phyloP scores from a whole-genome alignment of 2,329 filamentous ascomycete species.

The Tolypocladium ophioglossoides region DNA sequence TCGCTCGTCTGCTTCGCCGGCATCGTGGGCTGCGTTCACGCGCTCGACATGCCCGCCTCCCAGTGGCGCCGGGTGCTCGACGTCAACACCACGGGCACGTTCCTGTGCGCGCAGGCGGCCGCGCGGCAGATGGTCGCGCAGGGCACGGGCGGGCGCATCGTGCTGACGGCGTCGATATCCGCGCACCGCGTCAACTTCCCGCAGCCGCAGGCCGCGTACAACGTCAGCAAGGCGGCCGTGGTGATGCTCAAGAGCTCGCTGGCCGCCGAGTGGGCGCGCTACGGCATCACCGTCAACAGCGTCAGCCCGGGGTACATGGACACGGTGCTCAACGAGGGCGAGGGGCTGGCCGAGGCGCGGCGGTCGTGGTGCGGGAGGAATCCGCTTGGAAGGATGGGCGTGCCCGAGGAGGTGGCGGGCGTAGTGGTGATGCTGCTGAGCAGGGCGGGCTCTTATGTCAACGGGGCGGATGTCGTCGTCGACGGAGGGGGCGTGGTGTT shows the following conservation, averaged over 20 bases:
- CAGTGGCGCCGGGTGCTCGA: slow-evolving; percentile 56
- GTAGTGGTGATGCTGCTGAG: slow-evolving; percentile 51
- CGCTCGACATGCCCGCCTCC: slow-evolving; percentile 32
- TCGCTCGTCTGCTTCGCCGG: slow-evolving; percentile 37
- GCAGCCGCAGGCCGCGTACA: slow-evolving; percentile 63
- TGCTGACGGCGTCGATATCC: slow-evolving; percentile 58
- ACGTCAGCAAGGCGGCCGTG: slow-evolving; percentile 59
- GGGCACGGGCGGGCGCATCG: slow-evolving; percentile 47
- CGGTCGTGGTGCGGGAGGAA: slow-evolving; percentile 47
- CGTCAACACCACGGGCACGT: slow-evolving; percentile 62
- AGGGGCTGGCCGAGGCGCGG: slow-evolving; percentile 41
- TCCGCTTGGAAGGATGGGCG: slow-evolving; percentile 55
- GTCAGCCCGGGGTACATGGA: slow-evolving; percentile 71
- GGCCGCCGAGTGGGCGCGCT: slow-evolving; percentile 61
- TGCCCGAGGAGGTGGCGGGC: slow-evolving; percentile 52
- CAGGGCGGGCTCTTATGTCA: slow-evolving; percentile 56
- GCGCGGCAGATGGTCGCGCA: slow-evolving; percentile 41
- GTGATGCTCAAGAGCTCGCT: slow-evolving; percentile 52
- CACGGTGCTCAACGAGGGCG: slow-evolving; percentile 60
- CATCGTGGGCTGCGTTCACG: slow-evolving; percentile 50
- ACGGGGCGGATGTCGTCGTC: slow-evolving; percentile 53
- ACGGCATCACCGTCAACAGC: slow-evolving; percentile 62
- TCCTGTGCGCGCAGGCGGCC: slow-evolving; percentile 57
- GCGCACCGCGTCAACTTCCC: slow-evolving; percentile 61
- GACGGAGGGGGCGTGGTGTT: slow-evolving; percentile 38